These are phyloP conservation scores for Piloderma croceum DNA, from an alignment of 768 basidiomycete species.

Conservation along the genomic window DNA sequence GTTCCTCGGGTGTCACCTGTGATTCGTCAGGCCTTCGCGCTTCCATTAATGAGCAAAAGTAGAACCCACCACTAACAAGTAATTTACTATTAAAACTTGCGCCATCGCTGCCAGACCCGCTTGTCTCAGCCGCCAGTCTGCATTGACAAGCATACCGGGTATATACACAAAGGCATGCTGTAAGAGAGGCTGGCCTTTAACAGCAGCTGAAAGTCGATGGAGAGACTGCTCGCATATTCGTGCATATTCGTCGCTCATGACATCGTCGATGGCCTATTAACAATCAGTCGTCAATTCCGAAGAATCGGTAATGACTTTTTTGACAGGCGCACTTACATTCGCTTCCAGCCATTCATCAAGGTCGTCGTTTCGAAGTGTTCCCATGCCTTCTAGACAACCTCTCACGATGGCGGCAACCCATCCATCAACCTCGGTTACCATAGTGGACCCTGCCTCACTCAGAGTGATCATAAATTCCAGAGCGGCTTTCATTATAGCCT, in stretches of 20 bases:
- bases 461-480: conserved; percentile 81
- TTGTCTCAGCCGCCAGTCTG: conserved; percentile 82
- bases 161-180: conserved; percentile 80
- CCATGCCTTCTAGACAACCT: conserved; percentile 79
- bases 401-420: conserved; percentile 70
- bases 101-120: conserved; percentile 86
- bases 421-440: conserved; percentile 62
- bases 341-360: conserved; percentile 62
- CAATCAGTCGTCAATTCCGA: too few relatives aligned
- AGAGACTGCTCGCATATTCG: conserved; percentile 78
- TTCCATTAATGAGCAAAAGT: too few relatives aligned
- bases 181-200: conserved; percentile 70
- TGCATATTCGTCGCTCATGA: conserved; percentile 60
- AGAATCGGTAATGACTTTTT: conserved; percentile 4
- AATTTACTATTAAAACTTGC: conserved; percentile 78
- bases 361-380: conserved; percentile 62
- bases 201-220: conserved; percentile 74
- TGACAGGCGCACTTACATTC: conserved; percentile 45
- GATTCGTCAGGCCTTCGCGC: too few relatives aligned
- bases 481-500: conserved; percentile 64
- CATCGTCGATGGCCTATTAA: conserved; percentile 54
- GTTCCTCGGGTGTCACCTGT: conserved; percentile 74
- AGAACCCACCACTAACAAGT: conserved; percentile 54
- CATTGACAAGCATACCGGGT: conserved; percentile 73
- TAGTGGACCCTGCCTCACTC: conserved; percentile 65